A percentile compares a stretch with the other conserved stretches of the same genome.
Conservation (phyloP, 176 grass and related monocot species). For the Poa annua region DNA sequence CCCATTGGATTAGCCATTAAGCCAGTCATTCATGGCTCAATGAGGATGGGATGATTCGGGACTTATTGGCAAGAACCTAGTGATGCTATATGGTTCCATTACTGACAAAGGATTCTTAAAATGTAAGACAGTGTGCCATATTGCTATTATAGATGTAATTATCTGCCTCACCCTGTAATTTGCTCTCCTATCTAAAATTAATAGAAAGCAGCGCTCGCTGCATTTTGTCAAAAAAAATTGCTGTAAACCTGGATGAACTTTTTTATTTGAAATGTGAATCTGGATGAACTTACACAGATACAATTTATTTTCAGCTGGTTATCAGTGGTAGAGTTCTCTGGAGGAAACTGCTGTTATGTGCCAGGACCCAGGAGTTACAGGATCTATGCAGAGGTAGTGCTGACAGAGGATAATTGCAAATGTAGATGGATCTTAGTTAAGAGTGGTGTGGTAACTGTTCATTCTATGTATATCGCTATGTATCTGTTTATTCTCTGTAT, state of each 20-base stretch:
- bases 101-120: background rate
- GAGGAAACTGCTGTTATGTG: background rate
- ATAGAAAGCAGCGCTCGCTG: too few relatives aligned
- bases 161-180: too few relatives aligned
- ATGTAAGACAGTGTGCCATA: too few relatives aligned
- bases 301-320: background rate
- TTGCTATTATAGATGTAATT: too few relatives aligned
- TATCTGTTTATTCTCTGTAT: background rate
- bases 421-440: background rate
- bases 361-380: background rate
- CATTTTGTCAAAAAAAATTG: too few relatives aligned
- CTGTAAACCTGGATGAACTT: conserved; percentile 3
- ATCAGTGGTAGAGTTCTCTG: background rate
- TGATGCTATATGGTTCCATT: background rate
- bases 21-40: conserved; percentile 8
- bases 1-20: background rate
- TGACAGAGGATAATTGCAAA: background rate
- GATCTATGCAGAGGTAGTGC: background rate
- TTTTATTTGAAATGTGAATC: too few relatives aligned
- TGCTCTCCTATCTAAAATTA: too few relatives aligned
- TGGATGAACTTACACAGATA: background rate
- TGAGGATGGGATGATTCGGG: background rate
- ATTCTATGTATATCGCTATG: background rate
- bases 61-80: background rate
- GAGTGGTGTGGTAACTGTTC: background rate